Evolutionary conservation across 2,329 filamentous ascomycete genomes (phyloP), one percentile per base, ranked within the genome.

Genomic region (Fusarium illudens): DNA sequence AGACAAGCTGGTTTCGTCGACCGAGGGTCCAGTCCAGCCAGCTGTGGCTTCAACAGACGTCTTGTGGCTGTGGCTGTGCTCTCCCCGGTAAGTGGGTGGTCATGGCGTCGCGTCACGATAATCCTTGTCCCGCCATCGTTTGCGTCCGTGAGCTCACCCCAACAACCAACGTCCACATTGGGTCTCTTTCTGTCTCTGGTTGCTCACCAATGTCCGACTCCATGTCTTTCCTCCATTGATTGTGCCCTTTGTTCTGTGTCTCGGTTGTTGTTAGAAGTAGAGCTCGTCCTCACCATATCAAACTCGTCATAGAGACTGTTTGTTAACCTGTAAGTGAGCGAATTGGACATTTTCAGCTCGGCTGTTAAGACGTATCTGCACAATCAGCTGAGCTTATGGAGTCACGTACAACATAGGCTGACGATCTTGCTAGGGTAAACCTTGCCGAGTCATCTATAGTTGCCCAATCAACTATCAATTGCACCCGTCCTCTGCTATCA

Each of bases 391-490:
- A 50, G 22, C 36, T 32, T 36, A 56, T 64, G 65, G 62, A 62
- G 65, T 29, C 19, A 15, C 34, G 20, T 17, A n/a, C n/a, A n/a
- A n/a, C n/a, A n/a, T n/a, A 53, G 48, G 46, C 37, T 36, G 39
- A 46, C 60, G 34, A 65, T 61, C 52, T 46, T 65, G 20, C 57
- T 54, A 53, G 51, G 42, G 44, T 37, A 51, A 46, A 48, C 46
- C 44, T 55, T 42, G 54, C 25, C 55, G 34, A 57, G 53, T 51
- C 32, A 46, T 46, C 27, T 27, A 27, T 11, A 62, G 70, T 72
- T 71, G 60, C 64, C 69, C 49, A 68, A 72, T 71, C 67, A 71
- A 71, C 70, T 65, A 60, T 50, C 52, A 34, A 62, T 27, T 7
- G 39, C 17, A 25, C 20, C 6, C 17, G 29, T 6, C 19, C 12